Evolutionary conservation across 495 filamentous ascomycete species (phyloP).

Genomic region (Paragyromitra xinjiangensis): DNA sequence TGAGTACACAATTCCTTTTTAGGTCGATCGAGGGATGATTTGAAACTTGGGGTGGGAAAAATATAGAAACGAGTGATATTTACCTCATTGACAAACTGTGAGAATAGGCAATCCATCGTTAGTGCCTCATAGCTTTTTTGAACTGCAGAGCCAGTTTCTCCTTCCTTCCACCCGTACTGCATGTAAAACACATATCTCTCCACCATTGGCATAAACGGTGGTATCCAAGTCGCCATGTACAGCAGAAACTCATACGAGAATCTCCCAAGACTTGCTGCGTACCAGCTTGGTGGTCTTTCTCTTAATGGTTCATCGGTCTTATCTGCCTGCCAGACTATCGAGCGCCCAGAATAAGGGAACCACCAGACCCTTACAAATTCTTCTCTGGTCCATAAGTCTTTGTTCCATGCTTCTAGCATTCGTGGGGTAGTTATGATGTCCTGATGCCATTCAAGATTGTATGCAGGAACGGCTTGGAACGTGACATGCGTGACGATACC

Average conservation of each 20-base stretch:
- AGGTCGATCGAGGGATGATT: conserved; percentile 5
- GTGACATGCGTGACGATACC: conserved; percentile 91
- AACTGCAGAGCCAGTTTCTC: conserved; percentile 73
- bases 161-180: conserved; percentile 87
- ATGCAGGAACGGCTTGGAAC: conserved; percentile 77
- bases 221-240: conserved; percentile 77
- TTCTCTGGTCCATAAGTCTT: conserved; percentile 77
- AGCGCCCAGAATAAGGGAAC: conserved; percentile 87
- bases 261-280: conserved; percentile 81
- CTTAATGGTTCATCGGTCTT: conserved; percentile 70
- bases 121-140: conserved; percentile 80
- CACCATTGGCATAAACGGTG: conserved; percentile 80
- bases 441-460: conserved; percentile 86
- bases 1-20: conserved; percentile 3
- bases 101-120: conserved; percentile 95
- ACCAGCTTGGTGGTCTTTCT: conserved; percentile 70
- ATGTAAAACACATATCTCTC: conserved; percentile 96
- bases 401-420: conserved; percentile 77
- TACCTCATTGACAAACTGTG: conserved; percentile 90
- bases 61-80: conserved; percentile 39
- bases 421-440: conserved; percentile 71
- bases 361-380: conserved; percentile 97
- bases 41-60: conserved; percentile 15
- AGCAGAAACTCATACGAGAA: conserved; percentile 89
- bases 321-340: conserved; percentile 86